phyloP scores from a whole-genome alignment of 1,139 yeast species.

The Arxiozyma slooffiae region DNA sequence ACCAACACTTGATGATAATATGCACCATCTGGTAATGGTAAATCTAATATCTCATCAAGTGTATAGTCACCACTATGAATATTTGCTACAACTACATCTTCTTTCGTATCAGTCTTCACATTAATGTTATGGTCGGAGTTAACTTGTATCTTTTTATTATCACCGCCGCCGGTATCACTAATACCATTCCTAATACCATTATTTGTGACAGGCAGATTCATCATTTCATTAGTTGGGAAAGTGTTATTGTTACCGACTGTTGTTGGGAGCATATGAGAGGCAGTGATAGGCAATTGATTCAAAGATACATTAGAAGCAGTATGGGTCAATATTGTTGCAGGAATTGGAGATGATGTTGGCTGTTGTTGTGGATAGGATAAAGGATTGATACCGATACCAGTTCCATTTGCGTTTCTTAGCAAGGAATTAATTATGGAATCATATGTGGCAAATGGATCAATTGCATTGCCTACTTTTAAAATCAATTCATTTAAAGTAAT shows the following conservation, averaged over 20 bases:
- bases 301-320: background rate
- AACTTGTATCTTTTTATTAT: background rate
- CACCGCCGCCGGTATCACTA: background rate
- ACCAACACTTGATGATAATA: conserved; percentile 24
- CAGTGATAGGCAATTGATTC: background rate
- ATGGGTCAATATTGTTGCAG: background rate
- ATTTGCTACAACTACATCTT: conserved; percentile 4
- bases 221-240: background rate
- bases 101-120: background rate
- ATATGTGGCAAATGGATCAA: conserved; percentile 24
- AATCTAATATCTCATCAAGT: conserved; percentile 21
- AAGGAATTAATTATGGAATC: conserved; percentile 11
- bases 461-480: conserved; percentile 18
- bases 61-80: conserved; percentile 19
- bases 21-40: conserved; percentile 22
- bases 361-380: background rate
- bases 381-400: background rate
- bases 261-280: background rate
- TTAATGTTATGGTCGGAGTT: no score
- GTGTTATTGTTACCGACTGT: background rate
- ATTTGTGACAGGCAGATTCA: background rate
- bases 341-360: background rate
- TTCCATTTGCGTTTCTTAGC: background rate
- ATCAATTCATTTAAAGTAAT: conserved; percentile 23
- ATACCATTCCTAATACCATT: background rate